These are phyloP conservation scores for Candida pini DNA, from an alignment of 805 yeast genomes.

Conservation along the genomic window DNA sequence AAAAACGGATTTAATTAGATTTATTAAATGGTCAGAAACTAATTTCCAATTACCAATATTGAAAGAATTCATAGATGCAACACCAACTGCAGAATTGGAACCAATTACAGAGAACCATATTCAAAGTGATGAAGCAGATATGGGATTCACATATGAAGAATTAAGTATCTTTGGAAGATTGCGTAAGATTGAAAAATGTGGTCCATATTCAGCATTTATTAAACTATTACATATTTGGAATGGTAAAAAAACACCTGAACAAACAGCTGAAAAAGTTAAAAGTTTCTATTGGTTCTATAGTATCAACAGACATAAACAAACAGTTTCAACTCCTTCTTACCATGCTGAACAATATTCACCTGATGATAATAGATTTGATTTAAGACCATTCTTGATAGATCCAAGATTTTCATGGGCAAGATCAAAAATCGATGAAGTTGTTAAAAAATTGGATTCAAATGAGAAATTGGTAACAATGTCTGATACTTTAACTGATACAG, in stretches of 20 bases:
- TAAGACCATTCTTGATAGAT: conserved; percentile 90
- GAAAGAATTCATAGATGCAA: conserved; percentile 75
- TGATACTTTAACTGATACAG: conserved; percentile 33
- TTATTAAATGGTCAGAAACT: conserved; percentile 72
- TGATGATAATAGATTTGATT: conserved; percentile 93
- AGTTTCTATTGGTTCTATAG: conserved; percentile 91
- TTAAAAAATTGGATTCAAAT: conserved; percentile 46
- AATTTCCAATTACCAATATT: conserved; percentile 74
- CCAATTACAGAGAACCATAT: conserved; percentile 91
- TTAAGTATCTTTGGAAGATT: conserved; percentile 84
- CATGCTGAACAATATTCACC: conserved; percentile 99
- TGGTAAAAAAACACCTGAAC: conserved; percentile 71
- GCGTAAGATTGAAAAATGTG: conserved; percentile 90
- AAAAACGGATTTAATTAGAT: conserved; percentile 82
- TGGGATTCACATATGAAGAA: conserved; percentile 98
- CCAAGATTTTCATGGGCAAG: conserved; percentile 90
- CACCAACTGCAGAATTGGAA: conserved; percentile 97
- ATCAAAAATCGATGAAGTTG: conserved; percentile 78
- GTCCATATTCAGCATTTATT: conserved; percentile 92
- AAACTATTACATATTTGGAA: conserved; percentile 91
- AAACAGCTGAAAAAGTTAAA: conserved; percentile 89
- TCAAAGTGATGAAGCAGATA: conserved; percentile 94
- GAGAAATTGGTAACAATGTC: conserved; percentile 33
- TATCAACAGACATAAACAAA: conserved; percentile 93
- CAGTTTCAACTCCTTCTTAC: conserved; percentile 94